Evolutionary conservation across 2,329 filamentous ascomycete species (phyloP).

Genomic region (Colletotrichum phormii): DNA sequence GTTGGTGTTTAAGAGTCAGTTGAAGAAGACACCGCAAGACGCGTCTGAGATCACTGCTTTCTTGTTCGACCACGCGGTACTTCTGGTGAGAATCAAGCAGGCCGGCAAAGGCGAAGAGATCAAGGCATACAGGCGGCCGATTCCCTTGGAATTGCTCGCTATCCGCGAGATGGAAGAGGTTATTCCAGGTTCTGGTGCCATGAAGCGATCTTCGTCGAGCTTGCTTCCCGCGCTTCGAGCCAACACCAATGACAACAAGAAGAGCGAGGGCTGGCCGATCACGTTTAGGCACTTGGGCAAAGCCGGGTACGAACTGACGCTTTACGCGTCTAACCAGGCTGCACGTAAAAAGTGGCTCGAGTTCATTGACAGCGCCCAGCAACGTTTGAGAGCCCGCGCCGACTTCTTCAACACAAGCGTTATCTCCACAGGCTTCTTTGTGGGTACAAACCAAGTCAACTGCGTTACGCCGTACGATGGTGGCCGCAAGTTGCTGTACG

Average conservation of each 20-base stretch:
- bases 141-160: conserved; percentile 90
- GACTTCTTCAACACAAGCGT: conserved; percentile 86
- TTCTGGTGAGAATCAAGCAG: conserved; percentile 90
- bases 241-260: conserved; percentile 65
- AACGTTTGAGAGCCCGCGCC: conserved; percentile 85
- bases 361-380: conserved; percentile 91
- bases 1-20: conserved; percentile 90
- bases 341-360: conserved; percentile 97
- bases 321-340: conserved; percentile 87
- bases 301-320: conserved; percentile 90
- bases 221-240: conserved; percentile 71
- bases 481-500: conserved; percentile 92
- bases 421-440: conserved; percentile 71
- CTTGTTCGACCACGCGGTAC: conserved; percentile 94
- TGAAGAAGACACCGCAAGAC: conserved; percentile 94
- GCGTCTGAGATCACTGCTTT: conserved; percentile 85
- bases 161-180: conserved; percentile 99
- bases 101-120: conserved; percentile 94
- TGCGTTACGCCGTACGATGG: conserved; percentile 96
- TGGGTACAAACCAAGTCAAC: conserved; percentile 84
- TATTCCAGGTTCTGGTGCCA: conserved; percentile 80
- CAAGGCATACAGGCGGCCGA: conserved; percentile 93
- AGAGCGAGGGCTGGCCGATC: conserved; percentile 86
- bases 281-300: conserved; percentile 97
- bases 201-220: conserved; percentile 90